phyloP scores from a whole-genome alignment of 2,329 filamentous ascomycete genomes.

The Gnomoniopsis smithogilvyi region DNA sequence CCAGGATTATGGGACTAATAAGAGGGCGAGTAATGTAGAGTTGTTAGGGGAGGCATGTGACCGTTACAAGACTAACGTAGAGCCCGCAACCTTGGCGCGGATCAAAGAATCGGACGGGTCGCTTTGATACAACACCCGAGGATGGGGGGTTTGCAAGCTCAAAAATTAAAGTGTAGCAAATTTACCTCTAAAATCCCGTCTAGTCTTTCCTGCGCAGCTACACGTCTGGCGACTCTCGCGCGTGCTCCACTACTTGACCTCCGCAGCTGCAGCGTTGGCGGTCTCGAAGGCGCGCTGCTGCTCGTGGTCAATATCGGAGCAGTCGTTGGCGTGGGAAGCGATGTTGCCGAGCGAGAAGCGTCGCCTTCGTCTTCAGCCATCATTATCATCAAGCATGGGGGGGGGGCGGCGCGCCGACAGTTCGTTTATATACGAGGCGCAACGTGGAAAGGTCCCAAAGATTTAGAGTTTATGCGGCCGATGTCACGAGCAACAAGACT shows the following conservation, averaged over 20 bases:
- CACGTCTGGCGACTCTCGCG: constrained; percentile 19
- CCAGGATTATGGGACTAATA: neutral
- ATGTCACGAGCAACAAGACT: no score
- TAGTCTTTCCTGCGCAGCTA: constrained; percentile 29
- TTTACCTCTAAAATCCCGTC: constrained; percentile 32
- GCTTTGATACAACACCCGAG: neutral
- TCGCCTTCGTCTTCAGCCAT: neutral
- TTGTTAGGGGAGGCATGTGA: constrained; percentile 2
- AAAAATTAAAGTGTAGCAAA: neutral
- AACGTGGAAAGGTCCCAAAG: neutral
- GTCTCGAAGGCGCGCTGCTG: neutral
- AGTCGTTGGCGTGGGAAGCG: neutral
- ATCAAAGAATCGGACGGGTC: neutral
- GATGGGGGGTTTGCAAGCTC: neutral
- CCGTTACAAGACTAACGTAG: neutral
- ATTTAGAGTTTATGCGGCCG: neutral
- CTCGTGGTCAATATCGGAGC: neutral
- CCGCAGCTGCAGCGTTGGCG: constrained; percentile 14
- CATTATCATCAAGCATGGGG: neutral
- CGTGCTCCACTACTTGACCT: constrained; percentile 11
- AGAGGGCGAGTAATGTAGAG: neutral
- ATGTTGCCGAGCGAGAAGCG: neutral
- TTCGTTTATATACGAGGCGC: no score
- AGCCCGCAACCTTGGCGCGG: neutral
- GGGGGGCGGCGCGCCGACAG: no score